These are phyloP conservation scores for Podaxis sp. DNA, from an alignment of 768 basidiomycete genomes.

Conservation along the genomic window DNA sequence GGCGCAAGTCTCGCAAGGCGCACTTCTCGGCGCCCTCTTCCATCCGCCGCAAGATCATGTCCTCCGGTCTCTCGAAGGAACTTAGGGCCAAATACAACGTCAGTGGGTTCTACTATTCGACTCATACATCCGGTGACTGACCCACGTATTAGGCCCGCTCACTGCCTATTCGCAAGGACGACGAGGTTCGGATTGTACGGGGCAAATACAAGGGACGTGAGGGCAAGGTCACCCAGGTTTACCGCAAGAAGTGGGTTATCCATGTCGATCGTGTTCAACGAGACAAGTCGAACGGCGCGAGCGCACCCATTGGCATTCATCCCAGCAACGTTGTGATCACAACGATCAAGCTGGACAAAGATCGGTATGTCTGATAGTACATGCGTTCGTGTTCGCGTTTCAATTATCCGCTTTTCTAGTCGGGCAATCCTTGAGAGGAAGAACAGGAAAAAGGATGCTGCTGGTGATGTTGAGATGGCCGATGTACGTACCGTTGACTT, in stretches of 20 bases:
- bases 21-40: conserved; percentile 97
- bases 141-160: conserved; percentile 67
- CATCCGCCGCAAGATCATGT: conserved; percentile 97
- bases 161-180: conserved; percentile 94
- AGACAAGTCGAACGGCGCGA: conserved; percentile 96
- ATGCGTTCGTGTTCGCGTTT: not conserved
- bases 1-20: conserved; percentile 98
- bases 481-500: conserved; percentile 54
- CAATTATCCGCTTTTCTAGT: conserved; percentile 35
- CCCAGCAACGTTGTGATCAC: conserved; percentile 96
- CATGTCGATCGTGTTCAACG: conserved; percentile 97
- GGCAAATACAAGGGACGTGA: conserved; percentile 99
- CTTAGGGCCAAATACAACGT: conserved; percentile 91
- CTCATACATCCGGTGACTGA: conserved; percentile 1
- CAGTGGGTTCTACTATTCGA: conserved; percentile 29
- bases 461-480: conserved; percentile 75
- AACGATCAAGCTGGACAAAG: conserved; percentile 90
- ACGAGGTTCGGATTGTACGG: conserved; percentile 95
- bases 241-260: conserved; percentile 99
- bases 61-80: conserved; percentile 92
- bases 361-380: conserved; percentile 50
- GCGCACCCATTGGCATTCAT: conserved; percentile 92
- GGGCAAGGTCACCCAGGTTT: conserved; percentile 97
- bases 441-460: conserved; percentile 65
- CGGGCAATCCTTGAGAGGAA: conserved; percentile 88